Evolutionary conservation across 495 filamentous ascomycete genomes (phyloP), one percentile per base, ranked within the genome.

Genomic region (Aspergillus steynii): DNA sequence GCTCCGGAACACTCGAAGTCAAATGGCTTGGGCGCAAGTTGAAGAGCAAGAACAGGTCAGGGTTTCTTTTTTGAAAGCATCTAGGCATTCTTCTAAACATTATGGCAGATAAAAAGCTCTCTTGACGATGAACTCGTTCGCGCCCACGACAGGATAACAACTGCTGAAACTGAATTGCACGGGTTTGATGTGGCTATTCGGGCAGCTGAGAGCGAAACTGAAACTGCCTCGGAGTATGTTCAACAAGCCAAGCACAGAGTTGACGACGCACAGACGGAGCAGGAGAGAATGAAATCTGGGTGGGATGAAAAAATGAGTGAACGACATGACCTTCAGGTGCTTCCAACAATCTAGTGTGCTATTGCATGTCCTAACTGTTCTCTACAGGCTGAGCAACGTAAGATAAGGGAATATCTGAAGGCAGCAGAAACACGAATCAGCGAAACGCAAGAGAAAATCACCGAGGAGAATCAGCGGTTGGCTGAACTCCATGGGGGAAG

Each of bases 11-110:
- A 70, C 88, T 53, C 72, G 79, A 49, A 70, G 75, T 20, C 87
- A 92, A 68, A 76, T 91, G 75, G 87, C 82, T 32, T 94, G 90
- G 90, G 79, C 83, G 29, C 88, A 91, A 62, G 90, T 93, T 2
- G 82, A 85, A 63, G 79, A 83, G 56, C 70, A 80, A 66, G 83
- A 85, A 64, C 71, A 59, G 55, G 78, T 81, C 45, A 60, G 71
- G 34, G 5, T 58, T 58, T 48, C 29, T 27, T 28, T 29, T 20
- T 9, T 31, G 15, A 34, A n/a, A 5, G 25, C 7, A 45, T 46
- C 12, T 34, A 4, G 4, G 25, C 15, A 1, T 2, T 6, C 20
- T 25, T 55, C 15, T 25, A 55, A 25, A 28, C 9, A 20, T 46
- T 37, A 46, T n/a, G 31, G n/a, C 20, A 81, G 75, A 72, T 69